Percentiles rank a stretch among this genome's conserved stretches.
Evolutionary conservation across 2,329 filamentous ascomycete genomes (phyloP).

Genomic region (Diaporthe capsici): DNA sequence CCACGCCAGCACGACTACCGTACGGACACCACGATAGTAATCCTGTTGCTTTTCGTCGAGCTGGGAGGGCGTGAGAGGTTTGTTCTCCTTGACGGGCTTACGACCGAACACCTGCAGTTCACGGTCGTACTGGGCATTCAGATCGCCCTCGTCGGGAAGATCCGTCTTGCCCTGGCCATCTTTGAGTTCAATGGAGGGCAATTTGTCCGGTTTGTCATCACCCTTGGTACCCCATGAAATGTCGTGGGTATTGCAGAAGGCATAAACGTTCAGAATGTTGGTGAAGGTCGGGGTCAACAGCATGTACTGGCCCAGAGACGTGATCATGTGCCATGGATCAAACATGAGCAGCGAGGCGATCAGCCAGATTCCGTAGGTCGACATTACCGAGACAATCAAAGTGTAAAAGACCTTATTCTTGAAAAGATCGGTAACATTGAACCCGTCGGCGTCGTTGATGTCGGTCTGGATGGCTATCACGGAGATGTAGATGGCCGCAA

Average conservation of each 20-base stretch:
- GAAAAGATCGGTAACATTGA: constrained; percentile 82
- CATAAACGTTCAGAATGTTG: constrained; percentile 98
- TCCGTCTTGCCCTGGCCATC: constrained; percentile 93
- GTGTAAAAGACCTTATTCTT: constrained; percentile 92
- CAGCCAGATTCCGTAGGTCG: constrained; percentile 94
- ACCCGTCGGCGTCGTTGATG: constrained; percentile 71
- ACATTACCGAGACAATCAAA: constrained; percentile 90
- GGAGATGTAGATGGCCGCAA: constrained; percentile 94
- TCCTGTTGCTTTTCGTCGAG: constrained; percentile 91
- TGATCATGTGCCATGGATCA: constrained; percentile 99
- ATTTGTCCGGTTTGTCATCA: constrained; percentile 93
- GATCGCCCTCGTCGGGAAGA: constrained; percentile 92
- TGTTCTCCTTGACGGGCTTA: constrained; percentile 82
- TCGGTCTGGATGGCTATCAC: constrained; percentile 86
- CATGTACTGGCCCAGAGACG: constrained; percentile 94
- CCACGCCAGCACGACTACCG: constrained; percentile 92
- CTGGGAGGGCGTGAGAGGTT: constrained; percentile 66
- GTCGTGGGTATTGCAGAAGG: constrained; percentile 98
- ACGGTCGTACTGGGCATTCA: constrained; percentile 94
- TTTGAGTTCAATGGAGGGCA: constrained; percentile 90
- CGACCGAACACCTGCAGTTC: constrained; percentile 81
- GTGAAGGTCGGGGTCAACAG: constrained; percentile 96
- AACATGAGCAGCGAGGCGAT: constrained; percentile 93
- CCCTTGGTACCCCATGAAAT: constrained; percentile 99
- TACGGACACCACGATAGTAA: constrained; percentile 97